These are phyloP conservation scores for Suillus bovinus DNA, from an alignment of 768 basidiomycete genomes.

Conservation along the genomic window DNA sequence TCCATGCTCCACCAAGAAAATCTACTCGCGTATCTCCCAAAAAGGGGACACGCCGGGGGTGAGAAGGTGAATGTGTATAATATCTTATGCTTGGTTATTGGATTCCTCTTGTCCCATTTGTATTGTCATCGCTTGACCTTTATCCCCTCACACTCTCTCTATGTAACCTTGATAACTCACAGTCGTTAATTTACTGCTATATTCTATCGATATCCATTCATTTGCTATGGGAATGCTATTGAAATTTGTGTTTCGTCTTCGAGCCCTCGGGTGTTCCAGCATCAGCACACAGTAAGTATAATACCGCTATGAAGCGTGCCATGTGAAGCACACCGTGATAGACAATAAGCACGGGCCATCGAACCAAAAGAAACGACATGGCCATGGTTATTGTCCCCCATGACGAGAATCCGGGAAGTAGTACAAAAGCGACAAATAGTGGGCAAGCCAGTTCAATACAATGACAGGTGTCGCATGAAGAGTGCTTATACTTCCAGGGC, in stretches of 20 bases:
- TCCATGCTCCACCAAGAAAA: background rate
- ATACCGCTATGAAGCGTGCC: background rate
- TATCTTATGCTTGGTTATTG: slow-evolving; percentile 2
- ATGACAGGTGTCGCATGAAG: slow-evolving; percentile 34
- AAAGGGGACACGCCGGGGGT: background rate
- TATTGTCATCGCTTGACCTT: background rate
- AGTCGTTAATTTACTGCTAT: slow-evolving; percentile 2
- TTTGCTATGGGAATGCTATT: background rate
- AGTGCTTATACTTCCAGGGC: slow-evolving; percentile 27
- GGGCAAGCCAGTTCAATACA: background rate
- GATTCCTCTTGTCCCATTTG: background rate
- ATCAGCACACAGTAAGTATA: background rate
- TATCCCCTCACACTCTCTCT: background rate
- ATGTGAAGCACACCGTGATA: background rate
- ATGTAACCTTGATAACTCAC: background rate
- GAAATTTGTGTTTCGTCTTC: background rate
- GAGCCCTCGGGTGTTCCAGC: background rate
- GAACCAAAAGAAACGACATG: background rate
- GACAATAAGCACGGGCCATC: background rate
- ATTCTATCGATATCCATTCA: slow-evolving; percentile 3
- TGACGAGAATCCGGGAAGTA: background rate
- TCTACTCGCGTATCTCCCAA: background rate
- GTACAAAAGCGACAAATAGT: background rate
- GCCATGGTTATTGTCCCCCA: background rate
- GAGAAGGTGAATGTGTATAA: background rate